Evolutionary conservation across 1,139 yeast species (phyloP).

Genomic region (Blastobotrys petasosporus): DNA sequence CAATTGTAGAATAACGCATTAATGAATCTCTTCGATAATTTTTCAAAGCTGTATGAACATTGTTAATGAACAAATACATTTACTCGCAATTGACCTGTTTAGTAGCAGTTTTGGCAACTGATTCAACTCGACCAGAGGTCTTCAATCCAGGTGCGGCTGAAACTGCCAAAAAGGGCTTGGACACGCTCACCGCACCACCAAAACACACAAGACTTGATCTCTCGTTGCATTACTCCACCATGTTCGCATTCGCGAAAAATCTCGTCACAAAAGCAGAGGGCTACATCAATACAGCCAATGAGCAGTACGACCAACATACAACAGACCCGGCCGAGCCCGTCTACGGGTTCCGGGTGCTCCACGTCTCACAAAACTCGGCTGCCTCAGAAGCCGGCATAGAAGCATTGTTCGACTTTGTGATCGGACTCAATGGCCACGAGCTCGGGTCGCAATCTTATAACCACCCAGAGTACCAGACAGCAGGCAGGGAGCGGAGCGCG

Average conservation of each 20-base stretch:
- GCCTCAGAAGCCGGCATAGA: slow-evolving; percentile 53
- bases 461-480: not conserved
- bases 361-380: slow-evolving; percentile 41
- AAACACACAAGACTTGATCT: no score
- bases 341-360: slow-evolving; percentile 52
- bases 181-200: no score
- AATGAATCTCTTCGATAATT: no score
- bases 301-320: slow-evolving; percentile 15
- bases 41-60: no score
- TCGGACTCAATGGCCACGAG: slow-evolving; percentile 71
- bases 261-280: slow-evolving; percentile 70
- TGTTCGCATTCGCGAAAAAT: slow-evolving; percentile 88
- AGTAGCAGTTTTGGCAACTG: no score
- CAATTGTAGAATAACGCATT: no score
- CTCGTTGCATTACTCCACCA: slow-evolving; percentile 24
- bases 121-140: no score
- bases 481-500: slow-evolving; percentile 1
- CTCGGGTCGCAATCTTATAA: slow-evolving; percentile 17
- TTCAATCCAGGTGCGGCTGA: no score
- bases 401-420: slow-evolving; percentile 80
- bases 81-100: no score
- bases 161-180: no score
- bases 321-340: slow-evolving; percentile 30
- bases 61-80: no score
- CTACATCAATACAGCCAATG: slow-evolving; percentile 21